A percentile compares a stretch with the other conserved stretches of the same genome.
Conservation (phyloP, 345 rosid species). For the Sonneratia alba region DNA sequence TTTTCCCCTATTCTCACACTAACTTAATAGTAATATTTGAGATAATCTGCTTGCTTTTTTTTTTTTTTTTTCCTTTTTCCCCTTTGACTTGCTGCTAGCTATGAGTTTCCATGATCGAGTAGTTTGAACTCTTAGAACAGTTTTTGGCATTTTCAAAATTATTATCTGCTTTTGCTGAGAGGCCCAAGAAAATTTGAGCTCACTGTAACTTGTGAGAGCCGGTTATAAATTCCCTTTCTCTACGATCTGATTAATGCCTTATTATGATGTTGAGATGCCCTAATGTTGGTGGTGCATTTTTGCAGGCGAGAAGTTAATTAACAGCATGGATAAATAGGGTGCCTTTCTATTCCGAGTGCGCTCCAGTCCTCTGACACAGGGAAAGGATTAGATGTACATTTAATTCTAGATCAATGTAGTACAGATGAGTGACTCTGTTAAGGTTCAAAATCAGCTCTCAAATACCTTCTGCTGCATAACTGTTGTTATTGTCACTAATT, state of each 20-base stretch:
- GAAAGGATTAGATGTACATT: slow-evolving; percentile 1
- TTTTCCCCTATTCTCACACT: background rate
- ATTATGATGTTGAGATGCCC: background rate
- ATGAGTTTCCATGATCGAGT: background rate
- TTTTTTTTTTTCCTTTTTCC: too few relatives aligned
- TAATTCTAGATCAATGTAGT: background rate
- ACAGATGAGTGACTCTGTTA: background rate
- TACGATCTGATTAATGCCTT: background rate
- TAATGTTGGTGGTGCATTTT: background rate
- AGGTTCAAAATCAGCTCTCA: background rate
- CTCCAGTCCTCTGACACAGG: background rate
- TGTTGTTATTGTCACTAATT: background rate
- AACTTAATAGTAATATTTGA: background rate
- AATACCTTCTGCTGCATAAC: background rate
- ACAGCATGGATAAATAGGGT: background rate
- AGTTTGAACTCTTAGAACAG: background rate
- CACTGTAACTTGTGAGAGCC: too few relatives aligned
- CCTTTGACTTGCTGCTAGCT: background rate
- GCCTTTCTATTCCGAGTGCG: background rate
- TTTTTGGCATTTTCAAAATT: background rate
- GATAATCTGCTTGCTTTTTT: background rate
- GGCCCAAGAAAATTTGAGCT: background rate
- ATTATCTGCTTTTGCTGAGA: background rate
- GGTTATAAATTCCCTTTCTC: background rate
- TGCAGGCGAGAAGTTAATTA: background rate